These are phyloP conservation scores for Prinsepia uniflora DNA, from an alignment of 306 rosid genomes.

Conservation along the genomic window DNA sequence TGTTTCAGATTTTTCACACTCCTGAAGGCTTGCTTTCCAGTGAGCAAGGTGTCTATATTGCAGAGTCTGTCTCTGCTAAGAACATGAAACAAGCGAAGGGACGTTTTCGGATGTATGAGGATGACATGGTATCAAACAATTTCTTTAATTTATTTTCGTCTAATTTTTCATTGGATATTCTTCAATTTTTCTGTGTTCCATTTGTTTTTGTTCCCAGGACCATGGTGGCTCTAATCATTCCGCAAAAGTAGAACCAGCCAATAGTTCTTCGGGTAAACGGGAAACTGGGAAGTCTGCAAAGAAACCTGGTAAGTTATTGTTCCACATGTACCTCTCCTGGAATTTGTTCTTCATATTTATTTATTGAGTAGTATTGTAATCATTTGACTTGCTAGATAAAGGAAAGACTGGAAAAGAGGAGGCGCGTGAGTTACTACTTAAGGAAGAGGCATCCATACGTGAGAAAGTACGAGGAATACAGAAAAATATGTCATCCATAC, in stretches of 20 bases:
- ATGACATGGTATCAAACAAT: slow-evolving; percentile 42
- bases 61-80: slow-evolving; percentile 69
- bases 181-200: neutral
- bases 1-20: slow-evolving; percentile 72
- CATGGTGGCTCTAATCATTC: slow-evolving; percentile 55
- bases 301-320: slow-evolving; percentile 70
- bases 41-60: slow-evolving; percentile 92
- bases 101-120: slow-evolving; percentile 67
- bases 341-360: slow-evolving; percentile 7
- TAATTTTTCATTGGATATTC: neutral
- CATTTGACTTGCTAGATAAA: slow-evolving; percentile 48
- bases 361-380: neutral
- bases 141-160: neutral
- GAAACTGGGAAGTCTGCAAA: slow-evolving; percentile 63
- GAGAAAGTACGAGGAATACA: slow-evolving; percentile 62
- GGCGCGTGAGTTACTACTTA: slow-evolving; percentile 77
- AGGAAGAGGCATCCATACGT: slow-evolving; percentile 80
- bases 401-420: slow-evolving; percentile 90
- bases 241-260: slow-evolving; percentile 57
- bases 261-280: slow-evolving; percentile 56
- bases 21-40: slow-evolving; percentile 89
- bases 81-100: slow-evolving; percentile 86
- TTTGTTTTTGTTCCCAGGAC: slow-evolving; percentile 44
- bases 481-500: slow-evolving; percentile 57
- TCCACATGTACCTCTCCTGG: neutral